Evolutionary conservation across 2,329 filamentous ascomycete genomes (phyloP), one percentile per base, ranked within the genome.

Genomic region (Sporothrix globosa): DNA sequence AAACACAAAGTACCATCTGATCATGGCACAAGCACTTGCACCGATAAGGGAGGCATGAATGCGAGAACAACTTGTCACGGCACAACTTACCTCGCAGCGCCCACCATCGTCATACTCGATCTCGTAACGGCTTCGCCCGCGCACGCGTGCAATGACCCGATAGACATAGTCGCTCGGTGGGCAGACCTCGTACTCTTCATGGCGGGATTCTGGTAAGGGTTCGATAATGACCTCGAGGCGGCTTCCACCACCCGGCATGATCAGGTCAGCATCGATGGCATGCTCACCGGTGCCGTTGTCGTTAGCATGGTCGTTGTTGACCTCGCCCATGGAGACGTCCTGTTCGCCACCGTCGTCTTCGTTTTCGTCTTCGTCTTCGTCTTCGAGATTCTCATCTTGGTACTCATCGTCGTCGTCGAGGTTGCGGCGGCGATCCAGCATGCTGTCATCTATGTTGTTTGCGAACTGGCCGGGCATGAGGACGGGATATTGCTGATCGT

Each of bases 51-150:
- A 14, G 21, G 13, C 9, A 46, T 10, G 13, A 21, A 41, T 3
- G 30, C 27, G 13, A 21, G 27, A 11, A 5, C 7, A 56, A 6
- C 24, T 27, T 30, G n/a, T 34, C 53, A 34, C 5, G 13, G 10
- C 2, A 50, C 3, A 54, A 53, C 74, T 71, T 60, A 76, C 75
- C 66, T 75, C 66, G 1, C 46, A 67, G 6, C 46, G 46, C 19
- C 53, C 46, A 4, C 73, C 73, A 56, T 75, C 74, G 44, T 76
- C 75, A 34, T 61, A 73, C 50, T 74, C 73, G 14, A 75, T 21
- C 7, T 69, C 67, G 46, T 68, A 76, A 30, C 72, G 72, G 7
- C 73, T 58, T 17, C 73, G 61, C 1, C 72, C 73, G 0, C 68
- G 69, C 0, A 60, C 41, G 7, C 69, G 61, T 17, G 67, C 30